phyloP scores from a whole-genome alignment of 2,329 filamentous ascomycete genomes.

The Colletotrichum scovillei region DNA sequence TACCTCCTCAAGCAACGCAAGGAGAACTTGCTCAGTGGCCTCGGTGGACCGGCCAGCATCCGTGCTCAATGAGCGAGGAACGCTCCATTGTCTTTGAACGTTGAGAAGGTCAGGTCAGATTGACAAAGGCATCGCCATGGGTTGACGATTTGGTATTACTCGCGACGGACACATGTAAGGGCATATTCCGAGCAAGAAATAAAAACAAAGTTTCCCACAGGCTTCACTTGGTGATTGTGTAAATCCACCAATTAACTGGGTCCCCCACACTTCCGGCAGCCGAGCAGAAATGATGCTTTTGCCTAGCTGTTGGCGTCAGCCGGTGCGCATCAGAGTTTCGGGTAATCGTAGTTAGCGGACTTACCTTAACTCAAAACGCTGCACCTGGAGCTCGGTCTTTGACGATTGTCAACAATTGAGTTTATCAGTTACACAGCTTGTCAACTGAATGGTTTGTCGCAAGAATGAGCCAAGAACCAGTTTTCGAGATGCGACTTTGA shows the following conservation, averaged over 20 bases:
- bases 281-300: not conserved
- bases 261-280: not conserved
- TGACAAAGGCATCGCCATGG: not conserved
- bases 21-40: slow-evolving; percentile 31
- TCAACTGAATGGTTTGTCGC: too few species aligned
- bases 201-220: not conserved
- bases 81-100: not conserved
- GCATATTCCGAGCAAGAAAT: not conserved
- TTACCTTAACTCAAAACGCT: not conserved
- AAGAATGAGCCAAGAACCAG: not conserved
- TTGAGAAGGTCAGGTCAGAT: not conserved
- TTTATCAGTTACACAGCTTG: too few species aligned
- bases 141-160: not conserved
- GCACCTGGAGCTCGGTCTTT: not conserved
- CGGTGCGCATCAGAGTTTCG: not conserved
- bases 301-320: not conserved
- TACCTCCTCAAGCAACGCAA: slow-evolving; percentile 48
- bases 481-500: not conserved
- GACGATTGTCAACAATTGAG: not conserved
- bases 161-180: not conserved
- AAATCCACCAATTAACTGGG: not conserved
- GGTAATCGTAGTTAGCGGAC: not conserved
- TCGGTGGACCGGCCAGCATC: not conserved
- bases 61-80: not conserved
- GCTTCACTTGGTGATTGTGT: not conserved